These are phyloP conservation scores for Candida pseudoglaebosa DNA, from an alignment of 805 yeast genomes.

Conservation along the genomic window DNA sequence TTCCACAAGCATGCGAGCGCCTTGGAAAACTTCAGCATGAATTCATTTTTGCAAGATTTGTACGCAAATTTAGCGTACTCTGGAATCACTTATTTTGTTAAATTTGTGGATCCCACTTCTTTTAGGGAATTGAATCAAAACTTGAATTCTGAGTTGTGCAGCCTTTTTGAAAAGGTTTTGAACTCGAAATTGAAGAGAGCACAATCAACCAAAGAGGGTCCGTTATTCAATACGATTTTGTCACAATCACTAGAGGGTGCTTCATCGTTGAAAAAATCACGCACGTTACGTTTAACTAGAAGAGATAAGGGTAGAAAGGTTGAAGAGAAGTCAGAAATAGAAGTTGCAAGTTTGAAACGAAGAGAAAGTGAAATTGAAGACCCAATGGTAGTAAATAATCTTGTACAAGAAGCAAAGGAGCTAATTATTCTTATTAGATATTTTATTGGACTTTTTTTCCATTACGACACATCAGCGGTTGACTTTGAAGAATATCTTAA, in stretches of 20 bases:
- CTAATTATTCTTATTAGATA: slow-evolving; percentile 35
- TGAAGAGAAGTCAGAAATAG: neutral
- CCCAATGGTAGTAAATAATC: slow-evolving; percentile 27
- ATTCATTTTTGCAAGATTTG: slow-evolving; percentile 15
- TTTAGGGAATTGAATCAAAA: slow-evolving; percentile 45
- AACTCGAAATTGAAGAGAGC: slow-evolving; percentile 17
- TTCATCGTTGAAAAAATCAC: slow-evolving; percentile 19
- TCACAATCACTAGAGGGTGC: slow-evolving; percentile 11
- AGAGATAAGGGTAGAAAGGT: slow-evolving; percentile 10
- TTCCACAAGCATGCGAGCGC: slow-evolving; percentile 14
- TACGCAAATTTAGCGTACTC: slow-evolving; percentile 27
- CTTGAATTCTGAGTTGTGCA: slow-evolving; percentile 29
- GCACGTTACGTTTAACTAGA: slow-evolving; percentile 27
- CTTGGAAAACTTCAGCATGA: slow-evolving; percentile 11
- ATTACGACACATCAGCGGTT: slow-evolving; percentile 28
- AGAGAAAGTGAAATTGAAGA: slow-evolving; percentile 24
- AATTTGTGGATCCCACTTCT: slow-evolving; percentile 47
- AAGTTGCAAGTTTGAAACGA: slow-evolving; percentile 5
- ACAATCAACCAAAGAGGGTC: slow-evolving; percentile 6
- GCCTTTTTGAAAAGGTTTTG: slow-evolving; percentile 25
- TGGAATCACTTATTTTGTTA: slow-evolving; percentile 44
- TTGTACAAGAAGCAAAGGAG: slow-evolving; percentile 33
- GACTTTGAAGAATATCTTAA: slow-evolving; percentile 29
- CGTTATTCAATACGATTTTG: slow-evolving; percentile 8
- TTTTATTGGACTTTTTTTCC: slow-evolving; percentile 40